These are phyloP conservation scores for Hypoxylon subgilvum DNA, from an alignment of 495 filamentous ascomycete species.

Conservation along the genomic window DNA sequence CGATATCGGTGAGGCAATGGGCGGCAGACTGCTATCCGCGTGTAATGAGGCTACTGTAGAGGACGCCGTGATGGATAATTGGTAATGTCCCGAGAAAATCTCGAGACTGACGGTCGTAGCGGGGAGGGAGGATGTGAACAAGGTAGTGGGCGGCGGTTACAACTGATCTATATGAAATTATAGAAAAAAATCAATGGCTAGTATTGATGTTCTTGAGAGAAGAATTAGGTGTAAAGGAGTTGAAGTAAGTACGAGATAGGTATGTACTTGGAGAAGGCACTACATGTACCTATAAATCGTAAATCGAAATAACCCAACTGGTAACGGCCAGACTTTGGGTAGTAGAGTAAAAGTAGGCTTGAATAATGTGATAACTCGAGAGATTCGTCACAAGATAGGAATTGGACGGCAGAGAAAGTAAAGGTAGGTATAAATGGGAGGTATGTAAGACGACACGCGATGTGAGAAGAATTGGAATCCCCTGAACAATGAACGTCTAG, in stretches of 20 bases:
- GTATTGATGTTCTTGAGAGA: background rate
- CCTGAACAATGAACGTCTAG: conserved; percentile 26
- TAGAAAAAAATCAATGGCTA: background rate
- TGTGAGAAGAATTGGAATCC: conserved; percentile 16
- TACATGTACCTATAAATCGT: conserved; percentile 19
- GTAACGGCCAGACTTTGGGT: no score
- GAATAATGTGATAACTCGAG: conserved; percentile 10
- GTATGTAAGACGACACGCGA: conserved; percentile 23
- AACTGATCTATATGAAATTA: conserved; percentile 11
- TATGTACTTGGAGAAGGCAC: conserved; percentile 1
- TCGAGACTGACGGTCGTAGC: conserved; percentile 27
- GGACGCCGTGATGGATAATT: conserved; percentile 34
- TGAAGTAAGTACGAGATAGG: background rate
- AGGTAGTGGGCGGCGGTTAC: conserved; percentile 6
- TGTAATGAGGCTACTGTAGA: conserved; percentile 27
- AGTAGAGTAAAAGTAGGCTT: conserved; percentile 20
- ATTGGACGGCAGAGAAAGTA: conserved; percentile 5
- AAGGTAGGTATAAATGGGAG: background rate
- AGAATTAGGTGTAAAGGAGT: background rate
- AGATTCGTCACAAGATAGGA: conserved; percentile 4
- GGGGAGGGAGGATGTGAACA: conserved; percentile 14
- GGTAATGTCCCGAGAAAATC: conserved; percentile 33
- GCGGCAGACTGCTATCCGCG: conserved; percentile 29
- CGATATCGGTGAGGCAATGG: conserved; percentile 26
- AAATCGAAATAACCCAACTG: conserved; percentile 31